A percentile compares a stretch with the other conserved stretches of the same genome.
Evolutionary conservation across 2,329 filamentous ascomycete species (phyloP).

Genomic region (Hymenoscyphus occultus): DNA sequence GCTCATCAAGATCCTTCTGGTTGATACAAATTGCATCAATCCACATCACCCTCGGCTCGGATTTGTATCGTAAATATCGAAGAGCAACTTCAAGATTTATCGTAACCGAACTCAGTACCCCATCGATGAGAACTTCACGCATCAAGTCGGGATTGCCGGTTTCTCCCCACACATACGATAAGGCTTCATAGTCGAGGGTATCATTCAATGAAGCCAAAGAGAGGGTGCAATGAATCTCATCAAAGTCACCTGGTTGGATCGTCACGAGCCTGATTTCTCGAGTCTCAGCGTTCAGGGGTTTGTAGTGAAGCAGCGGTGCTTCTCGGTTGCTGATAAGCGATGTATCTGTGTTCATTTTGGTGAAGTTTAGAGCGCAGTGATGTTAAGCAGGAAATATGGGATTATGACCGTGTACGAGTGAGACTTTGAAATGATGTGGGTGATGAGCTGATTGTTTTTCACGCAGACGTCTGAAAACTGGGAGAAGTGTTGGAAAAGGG

Average conservation of each 20-base stretch:
- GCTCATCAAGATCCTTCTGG: slow-evolving; percentile 16
- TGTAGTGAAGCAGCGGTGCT: neutral
- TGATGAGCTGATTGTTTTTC: no score
- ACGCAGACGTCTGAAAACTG: neutral
- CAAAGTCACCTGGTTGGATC: neutral
- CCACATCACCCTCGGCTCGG: neutral
- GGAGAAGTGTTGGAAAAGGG: neutral
- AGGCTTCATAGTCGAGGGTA: neutral
- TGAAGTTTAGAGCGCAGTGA: neutral
- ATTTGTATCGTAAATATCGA: neutral
- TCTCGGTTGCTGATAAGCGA: neutral
- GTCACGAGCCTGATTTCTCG: neutral
- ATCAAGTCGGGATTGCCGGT: neutral
- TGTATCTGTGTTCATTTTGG: neutral
- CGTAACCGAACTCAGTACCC: neutral
- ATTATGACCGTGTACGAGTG: neutral
- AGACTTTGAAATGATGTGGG: no score
- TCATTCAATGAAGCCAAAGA: neutral
- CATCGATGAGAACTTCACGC: neutral
- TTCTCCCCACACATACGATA: slow-evolving; percentile 5
- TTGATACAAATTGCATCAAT: slow-evolving; percentile 8
- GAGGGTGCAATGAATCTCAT: neutral
- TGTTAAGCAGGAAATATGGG: neutral
- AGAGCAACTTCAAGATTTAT: neutral
- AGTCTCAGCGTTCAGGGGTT: neutral